These are phyloP conservation scores for Psidium guajava DNA, from an alignment of 345 rosid species.

Conservation along the genomic window DNA sequence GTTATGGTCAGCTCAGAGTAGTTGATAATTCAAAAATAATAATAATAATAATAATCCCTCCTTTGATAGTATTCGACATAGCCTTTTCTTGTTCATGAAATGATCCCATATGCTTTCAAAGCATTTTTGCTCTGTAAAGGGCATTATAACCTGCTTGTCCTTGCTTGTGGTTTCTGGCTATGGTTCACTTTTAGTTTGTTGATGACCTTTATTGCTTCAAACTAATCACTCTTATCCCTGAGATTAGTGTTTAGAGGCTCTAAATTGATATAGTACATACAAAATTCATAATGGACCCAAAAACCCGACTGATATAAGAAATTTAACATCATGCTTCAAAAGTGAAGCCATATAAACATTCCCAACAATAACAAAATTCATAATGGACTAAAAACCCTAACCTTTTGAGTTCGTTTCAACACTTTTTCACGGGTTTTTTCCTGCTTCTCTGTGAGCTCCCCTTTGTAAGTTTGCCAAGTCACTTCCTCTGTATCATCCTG, in stretches of 20 bases:
- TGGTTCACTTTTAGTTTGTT: not conserved
- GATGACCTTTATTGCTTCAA: not conserved
- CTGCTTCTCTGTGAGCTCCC: slow-evolving; percentile 92
- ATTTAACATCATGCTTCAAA: not conserved
- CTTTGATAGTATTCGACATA: not conserved
- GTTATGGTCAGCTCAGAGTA: not conserved
- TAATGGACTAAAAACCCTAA: slow-evolving; percentile 5
- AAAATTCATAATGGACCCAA: not conserved
- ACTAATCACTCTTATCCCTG: not conserved
- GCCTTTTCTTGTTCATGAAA: not conserved
- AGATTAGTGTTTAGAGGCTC: not conserved
- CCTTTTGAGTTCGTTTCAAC: slow-evolving; percentile 76
- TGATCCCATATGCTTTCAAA: not conserved
- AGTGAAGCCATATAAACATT: not conserved
- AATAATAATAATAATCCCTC: not conserved
- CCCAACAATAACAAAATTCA: not conserved
- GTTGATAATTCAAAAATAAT: not conserved
- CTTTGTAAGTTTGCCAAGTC: slow-evolving; percentile 93
- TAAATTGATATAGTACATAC: not conserved
- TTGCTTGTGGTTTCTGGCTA: not conserved
- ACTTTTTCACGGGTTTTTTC: slow-evolving; percentile 88
- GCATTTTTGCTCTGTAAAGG: not conserved
- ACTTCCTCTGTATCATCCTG: slow-evolving; percentile 84
- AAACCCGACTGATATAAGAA: not conserved
- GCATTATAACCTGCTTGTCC: not conserved